Base-by-base conservation (phyloP, 169 alveolate species). In the Plasmodium sp. region DNA sequence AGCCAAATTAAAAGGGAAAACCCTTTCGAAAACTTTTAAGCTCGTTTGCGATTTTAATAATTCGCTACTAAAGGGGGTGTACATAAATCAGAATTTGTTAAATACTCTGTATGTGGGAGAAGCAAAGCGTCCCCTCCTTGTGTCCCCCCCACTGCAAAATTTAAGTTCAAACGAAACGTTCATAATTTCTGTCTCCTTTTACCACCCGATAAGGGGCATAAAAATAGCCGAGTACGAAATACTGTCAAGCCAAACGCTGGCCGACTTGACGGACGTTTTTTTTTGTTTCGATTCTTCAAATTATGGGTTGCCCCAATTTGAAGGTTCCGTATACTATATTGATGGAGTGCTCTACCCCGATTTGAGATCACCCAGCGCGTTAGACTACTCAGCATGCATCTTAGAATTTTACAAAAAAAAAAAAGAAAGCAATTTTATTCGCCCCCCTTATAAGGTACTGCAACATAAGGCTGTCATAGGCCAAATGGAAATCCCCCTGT, bases 321-420 rank as follows among this genome's bases (percentile, higher is more conserved):
- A 74, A 1, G 98, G 98, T 7, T 96, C 97, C n/a, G 94, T 98
- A 39, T 97, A 96, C 79, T 95, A 93, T 88, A 91, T 97, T 62
- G 97, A 97, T 84, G 98, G 98, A 3, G 97, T 93, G 48, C 94
- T 97, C 3, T 97, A 96, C 80, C 96, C 97, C 1, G 98, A 97
- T 79, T 58, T 94, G 58, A 77, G 98, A 88, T 84, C 83, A 22
- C 67, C 75, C 4, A 97, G 91, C 22, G 97, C 95, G 2, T 41
- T 91, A 33, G 98, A 96, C 51, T 93, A 95, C 75, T 85, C 92
- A 36, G 45, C 88, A 67, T 71, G 83, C 84, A 81, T 84, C 45
- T 34, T 84, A 51, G 51, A 67, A 43, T 93, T 88, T 86, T 91
- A 81, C 83, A 54, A 34, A 33, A 91, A 72, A 14, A 79, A 51